phyloP scores from a whole-genome alignment of 345 rosid species.

The Moricandia moricandioides region DNA sequence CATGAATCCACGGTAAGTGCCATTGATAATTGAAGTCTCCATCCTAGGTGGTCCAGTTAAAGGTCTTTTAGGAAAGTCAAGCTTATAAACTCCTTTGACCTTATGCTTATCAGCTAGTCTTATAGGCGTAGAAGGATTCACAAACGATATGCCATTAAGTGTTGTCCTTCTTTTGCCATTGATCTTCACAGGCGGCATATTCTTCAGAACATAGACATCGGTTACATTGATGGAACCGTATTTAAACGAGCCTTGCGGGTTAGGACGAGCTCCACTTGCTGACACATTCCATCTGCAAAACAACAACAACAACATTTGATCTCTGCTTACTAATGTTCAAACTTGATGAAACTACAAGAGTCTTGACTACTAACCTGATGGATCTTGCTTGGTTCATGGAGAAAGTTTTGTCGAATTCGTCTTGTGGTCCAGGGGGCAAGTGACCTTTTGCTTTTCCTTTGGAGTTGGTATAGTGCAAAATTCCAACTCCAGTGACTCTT shows the following conservation, averaged over 20 bases:
- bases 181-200: constrained; percentile 68
- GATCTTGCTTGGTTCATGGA: constrained; percentile 99
- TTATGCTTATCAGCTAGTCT: constrained; percentile 87
- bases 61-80: constrained; percentile 84
- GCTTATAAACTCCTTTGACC: constrained; percentile 81
- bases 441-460: constrained; percentile 92
- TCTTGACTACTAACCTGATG: constrained; percentile 58
- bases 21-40: constrained; percentile 85
- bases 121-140: constrained; percentile 87
- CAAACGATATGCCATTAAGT: constrained; percentile 77
- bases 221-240: constrained; percentile 98
- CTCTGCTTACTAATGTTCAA: background rate
- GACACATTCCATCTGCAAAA: constrained; percentile 84
- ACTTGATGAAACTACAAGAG: constrained; percentile 1
- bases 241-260: constrained; percentile 94
- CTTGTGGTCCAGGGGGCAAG: constrained; percentile 79
- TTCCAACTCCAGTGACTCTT: constrained; percentile 93
- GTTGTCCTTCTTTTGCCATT: constrained; percentile 66
- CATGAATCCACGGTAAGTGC: constrained; percentile 92
- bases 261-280: constrained; percentile 99
- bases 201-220: constrained; percentile 71
- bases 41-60: constrained; percentile 63
- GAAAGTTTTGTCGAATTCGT: constrained; percentile 83
- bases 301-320: background rate
- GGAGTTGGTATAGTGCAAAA: constrained; percentile 88